Evolutionary conservation across 1,284 basidiomycete species (phyloP).

Genomic region (Rhodotorula sp.): DNA sequence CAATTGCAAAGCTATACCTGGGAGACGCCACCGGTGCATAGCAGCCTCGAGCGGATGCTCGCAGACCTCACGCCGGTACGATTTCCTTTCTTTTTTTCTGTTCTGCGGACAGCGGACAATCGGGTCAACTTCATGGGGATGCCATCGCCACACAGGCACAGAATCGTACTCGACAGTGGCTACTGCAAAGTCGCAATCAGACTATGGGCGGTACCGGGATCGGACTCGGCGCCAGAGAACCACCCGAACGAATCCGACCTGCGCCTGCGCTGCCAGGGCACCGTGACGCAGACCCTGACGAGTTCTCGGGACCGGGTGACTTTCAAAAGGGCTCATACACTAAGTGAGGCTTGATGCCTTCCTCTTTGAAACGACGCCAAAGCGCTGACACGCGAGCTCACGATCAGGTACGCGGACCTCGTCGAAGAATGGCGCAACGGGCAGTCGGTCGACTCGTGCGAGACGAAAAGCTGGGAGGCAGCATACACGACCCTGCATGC

Average conservation of each 20-base stretch:
- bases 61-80: constrained; percentile 12
- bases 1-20: constrained; percentile 24
- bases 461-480: constrained; percentile 25
- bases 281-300: background rate
- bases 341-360: constrained; percentile 10
- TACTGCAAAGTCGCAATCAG: background rate
- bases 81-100: background rate
- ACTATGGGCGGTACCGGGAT: constrained; percentile 15
- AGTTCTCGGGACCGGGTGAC: constrained; percentile 12
- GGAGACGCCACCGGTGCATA: constrained; percentile 17
- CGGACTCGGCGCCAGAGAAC: constrained; percentile 21
- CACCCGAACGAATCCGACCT: constrained; percentile 18
- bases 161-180: constrained; percentile 11
- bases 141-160: constrained; percentile 2
- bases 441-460: constrained; percentile 3
- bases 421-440: constrained; percentile 31
- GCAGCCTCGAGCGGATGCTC: constrained; percentile 13
- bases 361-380: background rate
- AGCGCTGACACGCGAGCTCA: too few relatives aligned
- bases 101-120: background rate
- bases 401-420: constrained; percentile 27
- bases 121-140: background rate
- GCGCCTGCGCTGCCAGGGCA: constrained; percentile 1
- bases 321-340: constrained; percentile 2
- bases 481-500: constrained; percentile 24